Evolutionary conservation across 352 stramenopile species (phyloP).

Genomic region (Globisporangium sylvaticum): DNA sequence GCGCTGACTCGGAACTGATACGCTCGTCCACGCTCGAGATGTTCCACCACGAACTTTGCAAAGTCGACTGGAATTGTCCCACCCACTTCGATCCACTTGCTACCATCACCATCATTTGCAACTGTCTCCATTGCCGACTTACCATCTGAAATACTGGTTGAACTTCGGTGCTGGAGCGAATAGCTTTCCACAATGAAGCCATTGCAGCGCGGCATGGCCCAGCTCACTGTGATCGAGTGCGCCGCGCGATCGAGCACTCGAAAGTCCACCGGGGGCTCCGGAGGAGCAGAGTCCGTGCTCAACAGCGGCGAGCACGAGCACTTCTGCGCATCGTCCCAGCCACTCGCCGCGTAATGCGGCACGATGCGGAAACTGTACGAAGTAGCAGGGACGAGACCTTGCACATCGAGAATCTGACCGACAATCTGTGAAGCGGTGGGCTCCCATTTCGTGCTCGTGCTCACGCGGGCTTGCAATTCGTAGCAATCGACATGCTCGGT

Average conservation of each 20-base stretch:
- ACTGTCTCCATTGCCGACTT: not conserved
- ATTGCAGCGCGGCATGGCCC: conserved; percentile 50
- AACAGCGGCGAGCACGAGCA: conserved; percentile 27
- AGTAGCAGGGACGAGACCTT: conserved; percentile 32
- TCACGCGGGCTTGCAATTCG: conserved; percentile 33
- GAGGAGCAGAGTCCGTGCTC: conserved; percentile 28
- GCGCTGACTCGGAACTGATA: conserved; percentile 24
- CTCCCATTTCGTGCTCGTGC: conserved; percentile 37
- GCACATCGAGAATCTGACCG: conserved; percentile 24
- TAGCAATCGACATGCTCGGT: conserved; percentile 46
- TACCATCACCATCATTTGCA: not conserved
- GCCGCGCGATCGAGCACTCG: conserved; percentile 33
- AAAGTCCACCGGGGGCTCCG: conserved; percentile 32
- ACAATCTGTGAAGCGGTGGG: conserved; percentile 16
- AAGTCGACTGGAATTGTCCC: conserved; percentile 16
- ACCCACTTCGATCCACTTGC: conserved; percentile 10
- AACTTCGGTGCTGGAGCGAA: conserved; percentile 15
- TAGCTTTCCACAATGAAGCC: conserved; percentile 31
- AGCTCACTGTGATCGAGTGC: conserved; percentile 30
- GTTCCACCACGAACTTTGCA: conserved; percentile 8
- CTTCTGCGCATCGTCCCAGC: conserved; percentile 32
- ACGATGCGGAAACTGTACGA: conserved; percentile 50
- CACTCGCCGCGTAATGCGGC: conserved; percentile 29
- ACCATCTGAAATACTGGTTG: not conserved
- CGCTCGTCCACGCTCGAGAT: conserved; percentile 7